A percentile compares a stretch with the other conserved stretches of the same genome.
Evolutionary conservation across 2,329 filamentous ascomycete species (phyloP).

Genomic region (Fusarium falciforme): DNA sequence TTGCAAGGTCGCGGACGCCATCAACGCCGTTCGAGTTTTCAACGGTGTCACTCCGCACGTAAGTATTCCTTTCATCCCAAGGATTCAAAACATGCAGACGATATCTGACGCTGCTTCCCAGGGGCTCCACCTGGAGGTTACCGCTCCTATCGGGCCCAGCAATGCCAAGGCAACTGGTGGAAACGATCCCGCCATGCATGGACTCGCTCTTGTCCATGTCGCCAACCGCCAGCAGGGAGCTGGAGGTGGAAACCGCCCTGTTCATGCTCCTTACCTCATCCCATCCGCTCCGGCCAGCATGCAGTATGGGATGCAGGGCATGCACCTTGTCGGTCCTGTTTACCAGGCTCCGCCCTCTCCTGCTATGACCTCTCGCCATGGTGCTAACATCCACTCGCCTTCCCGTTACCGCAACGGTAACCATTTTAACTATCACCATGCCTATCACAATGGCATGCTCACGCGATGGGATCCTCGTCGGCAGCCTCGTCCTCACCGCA

Average conservation of each 20-base stretch:
- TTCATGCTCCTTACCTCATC: constrained; percentile 49
- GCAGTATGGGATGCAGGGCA: constrained; percentile 44
- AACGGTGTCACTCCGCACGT: constrained; percentile 42
- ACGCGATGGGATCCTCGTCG: constrained; percentile 38
- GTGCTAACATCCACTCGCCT: constrained; percentile 11
- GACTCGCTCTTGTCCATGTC: constrained; percentile 30
- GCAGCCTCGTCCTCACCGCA: not conserved
- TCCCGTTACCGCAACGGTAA: not conserved
- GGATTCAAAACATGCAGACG: not conserved
- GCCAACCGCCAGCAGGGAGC: constrained; percentile 14
- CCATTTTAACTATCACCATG: not conserved
- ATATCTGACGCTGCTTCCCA: constrained; percentile 11
- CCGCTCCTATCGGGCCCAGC: constrained; percentile 1
- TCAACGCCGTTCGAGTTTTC: constrained; percentile 54
- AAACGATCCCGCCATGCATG: constrained; percentile 32
- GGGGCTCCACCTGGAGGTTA: constrained; percentile 42
- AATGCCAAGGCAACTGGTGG: not conserved
- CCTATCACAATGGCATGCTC: not conserved
- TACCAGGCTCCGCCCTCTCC: constrained; percentile 50
- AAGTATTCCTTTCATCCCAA: constrained; percentile 8
- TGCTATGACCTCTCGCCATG: constrained; percentile 49
- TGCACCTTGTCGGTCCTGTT: constrained; percentile 43
- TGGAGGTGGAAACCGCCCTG: constrained; percentile 17
- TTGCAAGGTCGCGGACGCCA: constrained; percentile 59
- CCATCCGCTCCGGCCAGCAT: constrained; percentile 45